Evolutionary conservation across 1,284 basidiomycete species (phyloP).

Genomic region (Fomitiporia mediterranea): DNA sequence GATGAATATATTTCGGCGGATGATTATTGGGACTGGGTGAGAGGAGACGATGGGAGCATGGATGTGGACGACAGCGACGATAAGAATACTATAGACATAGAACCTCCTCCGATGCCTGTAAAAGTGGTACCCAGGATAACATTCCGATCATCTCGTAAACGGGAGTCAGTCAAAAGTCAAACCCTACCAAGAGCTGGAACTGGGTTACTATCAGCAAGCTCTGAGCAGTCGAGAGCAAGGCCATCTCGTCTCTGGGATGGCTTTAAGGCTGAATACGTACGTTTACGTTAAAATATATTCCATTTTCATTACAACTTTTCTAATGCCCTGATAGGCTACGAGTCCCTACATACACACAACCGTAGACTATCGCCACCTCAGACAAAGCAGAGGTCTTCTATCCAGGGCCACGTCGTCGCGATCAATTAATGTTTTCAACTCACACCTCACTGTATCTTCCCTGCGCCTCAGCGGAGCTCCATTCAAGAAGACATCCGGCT

Average conservation of each 20-base stretch:
- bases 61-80: neutral
- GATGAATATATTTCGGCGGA: neutral
- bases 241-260: neutral
- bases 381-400: neutral
- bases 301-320: neutral
- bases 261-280: neutral
- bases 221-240: neutral
- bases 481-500: conserved; percentile 9
- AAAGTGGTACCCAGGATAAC: too few relatives aligned
- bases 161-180: neutral
- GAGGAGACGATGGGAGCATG: too few relatives aligned
- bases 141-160: neutral
- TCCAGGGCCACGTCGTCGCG: neutral
- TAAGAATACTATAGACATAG: neutral
- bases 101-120: too few relatives aligned
- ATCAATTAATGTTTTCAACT: neutral
- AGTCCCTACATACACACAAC: neutral
- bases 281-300: neutral
- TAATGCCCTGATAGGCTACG: neutral
- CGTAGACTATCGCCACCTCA: neutral
- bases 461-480: neutral
- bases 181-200: neutral
- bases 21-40: neutral
- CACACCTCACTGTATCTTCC: neutral
- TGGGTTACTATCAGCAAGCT: neutral